These are phyloP conservation scores for Serendipita sp. DNA, from an alignment of 768 basidiomycete genomes.

Conservation along the genomic window DNA sequence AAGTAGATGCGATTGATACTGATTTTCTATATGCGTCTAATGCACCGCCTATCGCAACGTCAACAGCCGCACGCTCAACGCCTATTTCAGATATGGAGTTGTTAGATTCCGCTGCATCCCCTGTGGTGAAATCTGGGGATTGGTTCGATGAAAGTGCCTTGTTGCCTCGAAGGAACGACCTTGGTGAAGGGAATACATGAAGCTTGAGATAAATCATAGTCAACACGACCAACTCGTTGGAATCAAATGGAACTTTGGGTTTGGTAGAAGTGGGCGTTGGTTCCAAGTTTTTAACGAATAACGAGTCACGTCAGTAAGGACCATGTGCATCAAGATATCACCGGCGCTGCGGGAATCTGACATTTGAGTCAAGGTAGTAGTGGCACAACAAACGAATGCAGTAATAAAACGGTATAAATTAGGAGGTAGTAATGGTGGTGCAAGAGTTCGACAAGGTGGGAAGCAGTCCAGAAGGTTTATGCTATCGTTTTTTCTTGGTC, in stretches of 20 bases:
- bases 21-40: neutral
- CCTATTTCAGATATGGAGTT: neutral
- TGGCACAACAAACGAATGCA: neutral
- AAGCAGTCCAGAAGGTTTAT: neutral
- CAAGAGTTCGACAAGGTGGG: too few species aligned
- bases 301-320: neutral
- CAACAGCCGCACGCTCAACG: neutral
- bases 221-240: too few species aligned
- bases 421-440: too few species aligned
- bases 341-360: neutral
- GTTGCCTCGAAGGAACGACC: neutral
- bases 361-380: neutral
- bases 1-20: neutral
- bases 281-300: neutral
- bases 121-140: neutral
- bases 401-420: neutral
- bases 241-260: too few species aligned
- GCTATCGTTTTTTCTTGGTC: slow-evolving; percentile 1
- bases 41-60: neutral
- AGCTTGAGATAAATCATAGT: neutral
- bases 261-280: neutral
- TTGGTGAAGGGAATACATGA: neutral
- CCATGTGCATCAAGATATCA: too few species aligned
- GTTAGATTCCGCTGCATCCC: neutral
- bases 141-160: neutral